Percentiles rank a stretch among this genome's conserved stretches.
Evolutionary conservation across 1,284 basidiomycete species (phyloP).

Genomic region (Sutorius eximius): DNA sequence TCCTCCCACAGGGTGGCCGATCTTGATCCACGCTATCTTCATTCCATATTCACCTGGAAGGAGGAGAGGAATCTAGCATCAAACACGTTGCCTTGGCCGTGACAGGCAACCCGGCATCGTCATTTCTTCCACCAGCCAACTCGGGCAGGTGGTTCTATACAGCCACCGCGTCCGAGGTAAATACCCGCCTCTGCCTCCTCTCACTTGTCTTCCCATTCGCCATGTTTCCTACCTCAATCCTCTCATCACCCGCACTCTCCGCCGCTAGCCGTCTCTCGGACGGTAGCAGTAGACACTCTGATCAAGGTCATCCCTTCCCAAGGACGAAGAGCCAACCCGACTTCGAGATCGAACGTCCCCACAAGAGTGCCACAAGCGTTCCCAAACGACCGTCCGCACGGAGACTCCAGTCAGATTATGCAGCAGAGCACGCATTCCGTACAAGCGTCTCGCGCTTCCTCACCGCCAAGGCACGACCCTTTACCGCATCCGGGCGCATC

Average conservation of each 20-base stretch:
- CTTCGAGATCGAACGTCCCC: slow-evolving; percentile 62
- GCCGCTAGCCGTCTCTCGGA: slow-evolving; percentile 35
- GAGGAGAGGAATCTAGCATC: slow-evolving; percentile 25
- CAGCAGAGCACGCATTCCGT: slow-evolving; percentile 55
- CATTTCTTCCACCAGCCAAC: slow-evolving; percentile 29
- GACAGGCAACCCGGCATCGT: slow-evolving; percentile 33
- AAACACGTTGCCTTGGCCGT: slow-evolving; percentile 35
- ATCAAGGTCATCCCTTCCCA: slow-evolving; percentile 31
- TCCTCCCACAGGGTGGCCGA: slow-evolving; percentile 26
- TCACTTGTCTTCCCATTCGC: slow-evolving; percentile 9
- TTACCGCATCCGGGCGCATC: slow-evolving; percentile 66
- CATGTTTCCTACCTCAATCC: slow-evolving; percentile 31
- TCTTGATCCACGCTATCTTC: slow-evolving; percentile 35
- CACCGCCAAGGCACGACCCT: slow-evolving; percentile 58
- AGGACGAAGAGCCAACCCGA: slow-evolving; percentile 42
- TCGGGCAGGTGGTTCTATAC: slow-evolving; percentile 32
- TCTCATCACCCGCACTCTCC: slow-evolving; percentile 35
- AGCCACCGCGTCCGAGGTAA: slow-evolving; percentile 37
- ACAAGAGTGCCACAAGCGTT: slow-evolving; percentile 36
- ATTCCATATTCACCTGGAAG: slow-evolving; percentile 31
- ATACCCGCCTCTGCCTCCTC: slow-evolving; percentile 21
- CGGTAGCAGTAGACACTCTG: slow-evolving; percentile 36
- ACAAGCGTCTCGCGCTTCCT: slow-evolving; percentile 58
- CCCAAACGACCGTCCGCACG: slow-evolving; percentile 33
- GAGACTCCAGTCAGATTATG: slow-evolving; percentile 41